A percentile compares a stretch with the other conserved stretches of the same genome.
These are phyloP conservation scores for Primulina tabacum DNA, from an alignment of 257 asterid genomes.

Conservation along the genomic window DNA sequence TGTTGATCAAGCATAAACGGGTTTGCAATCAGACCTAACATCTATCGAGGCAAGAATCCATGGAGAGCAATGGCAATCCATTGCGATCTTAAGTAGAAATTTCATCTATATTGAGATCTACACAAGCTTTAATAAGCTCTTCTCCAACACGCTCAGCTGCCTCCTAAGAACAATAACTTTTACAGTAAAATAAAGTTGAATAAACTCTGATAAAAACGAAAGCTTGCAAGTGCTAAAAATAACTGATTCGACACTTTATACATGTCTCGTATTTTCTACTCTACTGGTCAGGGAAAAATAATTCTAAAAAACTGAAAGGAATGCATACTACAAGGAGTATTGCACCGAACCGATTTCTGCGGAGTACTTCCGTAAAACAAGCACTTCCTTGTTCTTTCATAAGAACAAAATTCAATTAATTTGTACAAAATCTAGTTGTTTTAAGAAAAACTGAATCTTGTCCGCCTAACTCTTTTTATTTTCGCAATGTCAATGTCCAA, in stretches of 20 bases:
- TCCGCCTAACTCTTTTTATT: not conserved
- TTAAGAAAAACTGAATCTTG: not conserved
- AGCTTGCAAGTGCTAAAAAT: not conserved
- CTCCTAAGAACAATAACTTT: constrained; percentile 46
- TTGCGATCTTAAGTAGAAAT: constrained; percentile 75
- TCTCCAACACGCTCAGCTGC: constrained; percentile 80
- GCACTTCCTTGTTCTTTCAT: constrained; percentile 42
- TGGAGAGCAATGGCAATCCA: constrained; percentile 67
- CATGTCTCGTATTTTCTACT: not conserved
- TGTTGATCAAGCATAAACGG: not conserved
- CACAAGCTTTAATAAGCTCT: constrained; percentile 73
- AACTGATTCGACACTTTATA: not conserved
- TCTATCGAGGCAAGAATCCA: constrained; percentile 69
- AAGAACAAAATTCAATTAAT: not conserved
- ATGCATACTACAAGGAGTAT: constrained; percentile 60
- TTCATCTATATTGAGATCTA: constrained; percentile 62
- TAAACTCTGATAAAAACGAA: not conserved
- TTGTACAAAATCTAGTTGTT: not conserved
- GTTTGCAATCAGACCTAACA: not conserved
- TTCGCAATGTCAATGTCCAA: too few species aligned
- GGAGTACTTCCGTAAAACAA: constrained; percentile 73
- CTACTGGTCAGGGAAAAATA: not conserved
- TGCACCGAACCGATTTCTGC: too few species aligned
- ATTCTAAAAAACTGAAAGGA: not conserved
- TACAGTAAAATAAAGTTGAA: not conserved